These are phyloP conservation scores for Rhynchosporium agropyri DNA, from an alignment of 2,329 filamentous ascomycete species.

Conservation along the genomic window DNA sequence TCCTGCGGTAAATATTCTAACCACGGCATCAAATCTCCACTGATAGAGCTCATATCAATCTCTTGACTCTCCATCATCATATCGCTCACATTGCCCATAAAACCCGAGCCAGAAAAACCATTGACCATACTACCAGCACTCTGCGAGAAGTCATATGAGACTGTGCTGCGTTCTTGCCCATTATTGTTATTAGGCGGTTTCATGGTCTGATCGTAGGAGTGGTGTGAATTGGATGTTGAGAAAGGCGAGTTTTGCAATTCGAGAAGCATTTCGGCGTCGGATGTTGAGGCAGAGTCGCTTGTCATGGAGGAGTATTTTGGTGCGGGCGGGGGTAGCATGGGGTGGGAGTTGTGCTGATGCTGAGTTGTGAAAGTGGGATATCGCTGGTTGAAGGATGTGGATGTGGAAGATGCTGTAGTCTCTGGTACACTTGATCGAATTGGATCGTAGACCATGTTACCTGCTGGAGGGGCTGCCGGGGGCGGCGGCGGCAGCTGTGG, in stretches of 20 bases:
- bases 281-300: conserved; percentile 45
- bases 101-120: conserved; percentile 24
- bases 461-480: conserved; percentile 47
- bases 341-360: conserved; percentile 27
- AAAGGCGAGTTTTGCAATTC: conserved; percentile 50
- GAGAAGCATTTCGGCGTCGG: conserved; percentile 52
- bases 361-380: conserved; percentile 49
- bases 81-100: conserved; percentile 40
- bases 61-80: conserved; percentile 79
- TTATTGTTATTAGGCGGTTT: conserved; percentile 19
- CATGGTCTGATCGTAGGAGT: conserved; percentile 24
- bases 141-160: conserved; percentile 28
- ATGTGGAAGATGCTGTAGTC: conserved; percentile 47
- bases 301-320: conserved; percentile 42
- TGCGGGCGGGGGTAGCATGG: conserved; percentile 40
- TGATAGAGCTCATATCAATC: conserved; percentile 71
- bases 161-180: conserved; percentile 10
- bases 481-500: conserved; percentile 25
- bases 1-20: conserved; percentile 73
- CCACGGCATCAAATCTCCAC: conserved; percentile 73
- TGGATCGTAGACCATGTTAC: conserved; percentile 63
- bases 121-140: conserved; percentile 13
- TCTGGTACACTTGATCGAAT: conserved; percentile 60
- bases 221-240: conserved; percentile 19
- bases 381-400: conserved; percentile 45